Evolutionary conservation across 805 yeast genomes (phyloP), one percentile per base, ranked within the genome.

Genomic region (Sugiyamaella chiloensis): DNA sequence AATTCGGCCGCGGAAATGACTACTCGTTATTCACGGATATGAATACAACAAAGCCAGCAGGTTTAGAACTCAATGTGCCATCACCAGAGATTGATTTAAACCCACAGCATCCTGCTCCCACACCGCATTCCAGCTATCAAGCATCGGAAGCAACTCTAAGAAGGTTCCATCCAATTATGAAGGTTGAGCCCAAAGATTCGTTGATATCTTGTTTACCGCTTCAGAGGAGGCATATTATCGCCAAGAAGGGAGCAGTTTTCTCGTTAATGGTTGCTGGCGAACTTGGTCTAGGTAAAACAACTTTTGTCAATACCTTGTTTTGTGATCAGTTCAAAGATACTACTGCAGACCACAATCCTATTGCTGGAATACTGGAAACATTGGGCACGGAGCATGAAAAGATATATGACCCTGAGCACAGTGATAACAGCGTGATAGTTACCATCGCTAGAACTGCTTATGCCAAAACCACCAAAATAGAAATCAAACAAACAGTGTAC

Each of bases 281-380:
- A 65, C 80, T 90, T 42, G 96, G 96, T 5, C 70, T 88, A 44
- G 97, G 97, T 52, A 59, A 89, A 66, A 83, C 95, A n/a, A 89
- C 96, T 0, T 88, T 88, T 57, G 73, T 89, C 64, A 87, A 87
- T 68, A 87, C 96, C 1, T 67, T 89, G 49, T 87, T 90, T 67
- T 76, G 58, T 20, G 61, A 61, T 7, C 53, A 57, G 93, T 47
- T 54, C 31, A 50, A 42, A 32, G 87, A 66, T 20, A 78, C 89
- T 1, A 67, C 79, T 17, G 16, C 26, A 16, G 52, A 43, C 20
- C 37, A 44, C 16, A 44, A 44, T 26, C 47, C 47, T 8, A 44
- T 44, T 17, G 31, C 42, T 9, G 31, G 17, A 9, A 26, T 40
- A 16, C 32, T 40, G 2, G 37, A 34, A 34, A 4, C 16, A 5